Base-by-base conservation (phyloP, 2,329 filamentous ascomycete genomes). In the Xylariaceae sp. region DNA sequence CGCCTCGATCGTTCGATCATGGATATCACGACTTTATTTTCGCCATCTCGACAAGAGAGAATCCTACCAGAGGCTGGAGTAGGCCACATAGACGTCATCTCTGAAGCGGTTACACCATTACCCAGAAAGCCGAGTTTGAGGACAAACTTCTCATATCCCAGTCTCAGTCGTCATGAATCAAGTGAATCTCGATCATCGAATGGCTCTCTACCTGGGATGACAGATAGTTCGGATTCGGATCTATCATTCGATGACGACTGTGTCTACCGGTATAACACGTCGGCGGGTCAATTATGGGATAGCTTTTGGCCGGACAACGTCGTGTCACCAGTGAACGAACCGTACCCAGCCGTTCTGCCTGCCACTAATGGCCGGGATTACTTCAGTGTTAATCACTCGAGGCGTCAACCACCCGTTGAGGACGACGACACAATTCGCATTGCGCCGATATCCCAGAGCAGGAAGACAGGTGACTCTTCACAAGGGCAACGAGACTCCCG, bases 161-260 rank as follows among this genome's bases (percentile, higher is more conserved):
- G 55, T 32, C 44, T 58, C 17, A 57, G 57, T 49, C 62, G 59
- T 14, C 60, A 63, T 55, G 62, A 62, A 36, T 56, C 61, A 14
- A 57, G 49, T 45, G 58, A 61, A 39, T 66, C 60, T 45, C 69
- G 70, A 57, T 71, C 66, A 46, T 80, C 76, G 3, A 68, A 73
- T 39, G 67, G 62, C 22, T 78, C 76, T 3, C 57, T 72, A 4
- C 77, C 76, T 1, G 72, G 73, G 27, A 69, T 80, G 60, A 70
- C 77, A 14, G 76, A 80, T 54, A 74, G 79, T 57, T 72, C 71
- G 6, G 76, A 78, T 56, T 79, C 76, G 5, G 77, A 80, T 45
- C 61, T 66, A 15, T 80, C 77, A 6, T 56, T 67, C 31, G 77
- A 81, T 17, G 77, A 78, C 39, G 76, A 80, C 55, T 71, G 72